Conservation (phyloP, 2,329 filamentous ascomycete genomes). For the Epichloe gansuensis region DNA sequence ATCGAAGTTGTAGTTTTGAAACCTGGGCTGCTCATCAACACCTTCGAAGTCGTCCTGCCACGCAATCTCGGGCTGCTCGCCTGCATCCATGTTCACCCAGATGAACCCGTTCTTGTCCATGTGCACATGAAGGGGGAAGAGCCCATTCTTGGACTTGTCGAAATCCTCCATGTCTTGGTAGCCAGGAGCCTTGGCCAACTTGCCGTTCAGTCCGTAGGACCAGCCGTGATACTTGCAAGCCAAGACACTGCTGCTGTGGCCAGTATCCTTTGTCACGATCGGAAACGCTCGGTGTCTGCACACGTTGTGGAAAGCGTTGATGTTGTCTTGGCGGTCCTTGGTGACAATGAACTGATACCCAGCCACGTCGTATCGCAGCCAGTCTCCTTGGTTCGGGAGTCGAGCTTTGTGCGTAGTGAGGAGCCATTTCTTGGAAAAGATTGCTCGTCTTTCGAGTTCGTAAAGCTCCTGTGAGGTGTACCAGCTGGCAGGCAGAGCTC, state of each 20-base stretch:
- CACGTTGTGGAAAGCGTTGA: slow-evolving; percentile 50
- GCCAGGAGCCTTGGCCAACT: slow-evolving; percentile 45
- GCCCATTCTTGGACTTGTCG: slow-evolving; percentile 40
- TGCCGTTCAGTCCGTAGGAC: slow-evolving; percentile 45
- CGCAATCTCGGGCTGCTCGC: slow-evolving; percentile 29
- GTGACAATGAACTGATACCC: slow-evolving; percentile 43
- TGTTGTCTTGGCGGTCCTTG: slow-evolving; percentile 34
- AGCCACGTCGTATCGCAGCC: slow-evolving; percentile 40
- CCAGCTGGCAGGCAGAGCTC: slow-evolving; percentile 36
- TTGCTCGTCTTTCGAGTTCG: slow-evolving; percentile 41
- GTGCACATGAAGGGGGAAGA: slow-evolving; percentile 42
- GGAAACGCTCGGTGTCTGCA: slow-evolving; percentile 50
- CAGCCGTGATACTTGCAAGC: slow-evolving; percentile 51
- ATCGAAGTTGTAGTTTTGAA: slow-evolving; percentile 33
- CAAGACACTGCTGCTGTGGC: slow-evolving; percentile 37
- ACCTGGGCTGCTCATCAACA: slow-evolving; percentile 32
- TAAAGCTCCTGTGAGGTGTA: slow-evolving; percentile 41
- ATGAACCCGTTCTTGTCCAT: slow-evolving; percentile 42
- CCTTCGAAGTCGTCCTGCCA: slow-evolving; percentile 41
- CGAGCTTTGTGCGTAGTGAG: slow-evolving; percentile 40
- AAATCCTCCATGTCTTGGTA: slow-evolving; percentile 44
- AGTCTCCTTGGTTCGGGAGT: slow-evolving; percentile 40
- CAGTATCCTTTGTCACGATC: slow-evolving; percentile 37
- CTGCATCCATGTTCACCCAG: slow-evolving; percentile 43
- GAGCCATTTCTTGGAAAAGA: slow-evolving; percentile 45